phyloP scores from a whole-genome alignment of 2,329 filamentous ascomycete species.

The Aspergillus jensenii region DNA sequence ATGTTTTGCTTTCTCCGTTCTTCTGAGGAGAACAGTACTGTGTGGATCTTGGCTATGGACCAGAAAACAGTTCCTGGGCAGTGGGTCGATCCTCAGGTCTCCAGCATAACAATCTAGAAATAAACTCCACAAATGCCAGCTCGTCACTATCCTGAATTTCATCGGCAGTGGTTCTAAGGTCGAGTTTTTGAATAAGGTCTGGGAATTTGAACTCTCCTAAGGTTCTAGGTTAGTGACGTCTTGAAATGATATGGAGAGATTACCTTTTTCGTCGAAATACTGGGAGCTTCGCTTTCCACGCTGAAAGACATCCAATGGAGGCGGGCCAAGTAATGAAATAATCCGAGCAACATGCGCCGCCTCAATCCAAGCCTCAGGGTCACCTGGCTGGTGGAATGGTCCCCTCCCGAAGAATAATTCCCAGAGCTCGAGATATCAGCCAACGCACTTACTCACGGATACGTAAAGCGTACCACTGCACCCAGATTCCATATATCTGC shows the following conservation, averaged over 20 bases:
- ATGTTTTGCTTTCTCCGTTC: no score
- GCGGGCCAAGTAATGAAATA: slow-evolving; percentile 34
- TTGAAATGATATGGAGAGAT: no score
- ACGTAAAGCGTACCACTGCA: slow-evolving; percentile 21
- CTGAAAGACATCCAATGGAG: slow-evolving; percentile 29
- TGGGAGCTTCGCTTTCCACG: slow-evolving; percentile 21
- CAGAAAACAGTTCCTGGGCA: slow-evolving; percentile 6
- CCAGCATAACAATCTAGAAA: slow-evolving; percentile 13
- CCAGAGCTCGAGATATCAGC: slow-evolving; percentile 17
- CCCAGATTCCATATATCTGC: slow-evolving; percentile 37
- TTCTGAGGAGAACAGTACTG: no score
- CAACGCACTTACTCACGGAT: not conserved
- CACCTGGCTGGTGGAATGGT: slow-evolving; percentile 16
- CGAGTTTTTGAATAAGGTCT: not conserved
- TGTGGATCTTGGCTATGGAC: slow-evolving; percentile 1
- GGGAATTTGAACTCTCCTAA: not conserved
- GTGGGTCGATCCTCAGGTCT: slow-evolving; percentile 13
- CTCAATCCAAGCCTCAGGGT: slow-evolving; percentile 4
- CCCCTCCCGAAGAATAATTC: slow-evolving; percentile 20
- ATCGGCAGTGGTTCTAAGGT: not conserved
- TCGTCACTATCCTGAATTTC: slow-evolving; percentile 1
- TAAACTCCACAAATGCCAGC: slow-evolving; percentile 12
- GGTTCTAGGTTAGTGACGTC: accelerated
- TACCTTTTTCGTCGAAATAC: slow-evolving; percentile 15
- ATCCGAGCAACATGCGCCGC: slow-evolving; percentile 32